Evolutionary conservation across 2,329 filamentous ascomycete species (phyloP).

Genomic region (Lithohypha guttulata): DNA sequence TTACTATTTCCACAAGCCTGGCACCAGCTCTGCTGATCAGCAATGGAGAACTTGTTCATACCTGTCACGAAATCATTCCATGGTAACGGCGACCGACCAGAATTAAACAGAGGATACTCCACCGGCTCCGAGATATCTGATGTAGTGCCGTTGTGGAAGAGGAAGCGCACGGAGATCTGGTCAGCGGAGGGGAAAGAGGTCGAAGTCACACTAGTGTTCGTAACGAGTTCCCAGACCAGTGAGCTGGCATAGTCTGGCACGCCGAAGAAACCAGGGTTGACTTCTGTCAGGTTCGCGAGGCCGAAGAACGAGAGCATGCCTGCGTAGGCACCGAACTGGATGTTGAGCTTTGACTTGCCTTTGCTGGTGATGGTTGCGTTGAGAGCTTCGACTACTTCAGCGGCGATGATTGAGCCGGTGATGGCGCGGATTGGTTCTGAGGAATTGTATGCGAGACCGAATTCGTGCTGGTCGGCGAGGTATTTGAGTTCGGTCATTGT

Average conservation of each 20-base stretch:
- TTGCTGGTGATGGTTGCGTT: conserved; percentile 30
- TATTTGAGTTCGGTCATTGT: conserved; percentile 58
- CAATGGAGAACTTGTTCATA: conserved; percentile 58
- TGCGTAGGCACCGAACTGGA: conserved; percentile 54
- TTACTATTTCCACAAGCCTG: conserved; percentile 61
- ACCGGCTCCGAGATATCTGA: conserved; percentile 34
- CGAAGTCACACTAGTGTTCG: conserved; percentile 29
- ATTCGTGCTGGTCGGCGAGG: conserved; percentile 74
- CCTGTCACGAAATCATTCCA: conserved; percentile 58
- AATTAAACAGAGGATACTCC: conserved; percentile 51
- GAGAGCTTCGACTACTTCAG: conserved; percentile 45
- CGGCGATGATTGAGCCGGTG: conserved; percentile 53
- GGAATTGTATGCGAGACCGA: conserved; percentile 68
- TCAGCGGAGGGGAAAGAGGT: conserved; percentile 34
- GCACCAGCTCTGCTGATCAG: conserved; percentile 61
- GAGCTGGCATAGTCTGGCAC: conserved; percentile 75
- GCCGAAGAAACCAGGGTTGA: conserved; percentile 56
- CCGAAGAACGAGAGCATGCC: conserved; percentile 54
- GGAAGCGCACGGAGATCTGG: conserved; percentile 49
- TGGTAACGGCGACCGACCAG: conserved; percentile 43
- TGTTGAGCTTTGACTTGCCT: conserved; percentile 32
- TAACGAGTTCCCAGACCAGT: conserved; percentile 67
- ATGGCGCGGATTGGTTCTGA: conserved; percentile 37
- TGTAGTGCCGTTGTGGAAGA: conserved; percentile 53
- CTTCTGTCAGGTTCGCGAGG: conserved; percentile 40